These are phyloP conservation scores for Tolypocladium guangdongense DNA, from an alignment of 2,329 filamentous ascomycete genomes.

Conservation along the genomic window DNA sequence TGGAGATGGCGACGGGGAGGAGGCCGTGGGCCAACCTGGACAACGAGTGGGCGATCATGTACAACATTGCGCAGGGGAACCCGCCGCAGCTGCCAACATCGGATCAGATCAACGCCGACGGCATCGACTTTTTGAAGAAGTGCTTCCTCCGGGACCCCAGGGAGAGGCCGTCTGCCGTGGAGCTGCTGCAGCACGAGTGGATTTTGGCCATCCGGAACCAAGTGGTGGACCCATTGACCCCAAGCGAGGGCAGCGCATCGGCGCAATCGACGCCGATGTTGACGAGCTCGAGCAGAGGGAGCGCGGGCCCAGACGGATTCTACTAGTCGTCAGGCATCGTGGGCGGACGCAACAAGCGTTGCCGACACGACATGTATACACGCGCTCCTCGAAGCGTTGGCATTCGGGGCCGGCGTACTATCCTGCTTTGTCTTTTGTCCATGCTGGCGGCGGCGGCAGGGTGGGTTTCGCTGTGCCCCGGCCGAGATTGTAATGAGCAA, in stretches of 20 bases:
- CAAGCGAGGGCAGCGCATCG: constrained; percentile 42
- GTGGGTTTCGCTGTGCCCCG: not conserved
- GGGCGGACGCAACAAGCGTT: not conserved
- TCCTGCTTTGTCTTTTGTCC: not conserved
- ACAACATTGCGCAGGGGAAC: constrained; percentile 97
- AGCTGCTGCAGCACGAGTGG: constrained; percentile 92
- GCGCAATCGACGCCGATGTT: constrained; percentile 23
- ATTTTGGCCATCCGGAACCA: constrained; percentile 55
- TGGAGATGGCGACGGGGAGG: constrained; percentile 94
- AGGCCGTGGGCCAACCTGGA: constrained; percentile 92
- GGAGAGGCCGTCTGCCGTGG: constrained; percentile 69
- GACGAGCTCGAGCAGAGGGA: constrained; percentile 18
- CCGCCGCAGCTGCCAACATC: constrained; percentile 70
- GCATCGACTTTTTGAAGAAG: constrained; percentile 76
- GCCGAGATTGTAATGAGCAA: not conserved
- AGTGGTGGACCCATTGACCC: constrained; percentile 53
- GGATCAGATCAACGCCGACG: constrained; percentile 75
- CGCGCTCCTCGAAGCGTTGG: not conserved
- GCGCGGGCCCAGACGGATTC: constrained; percentile 16
- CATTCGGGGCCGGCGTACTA: not conserved
- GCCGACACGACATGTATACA: not conserved
- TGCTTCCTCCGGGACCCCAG: constrained; percentile 82
- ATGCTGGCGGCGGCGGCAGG: not conserved
- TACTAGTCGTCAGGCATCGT: constrained; percentile 1
- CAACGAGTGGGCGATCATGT: constrained; percentile 99